Base-by-base conservation (phyloP, 495 filamentous ascomycete species). In the Aspergillus diversus region DNA sequence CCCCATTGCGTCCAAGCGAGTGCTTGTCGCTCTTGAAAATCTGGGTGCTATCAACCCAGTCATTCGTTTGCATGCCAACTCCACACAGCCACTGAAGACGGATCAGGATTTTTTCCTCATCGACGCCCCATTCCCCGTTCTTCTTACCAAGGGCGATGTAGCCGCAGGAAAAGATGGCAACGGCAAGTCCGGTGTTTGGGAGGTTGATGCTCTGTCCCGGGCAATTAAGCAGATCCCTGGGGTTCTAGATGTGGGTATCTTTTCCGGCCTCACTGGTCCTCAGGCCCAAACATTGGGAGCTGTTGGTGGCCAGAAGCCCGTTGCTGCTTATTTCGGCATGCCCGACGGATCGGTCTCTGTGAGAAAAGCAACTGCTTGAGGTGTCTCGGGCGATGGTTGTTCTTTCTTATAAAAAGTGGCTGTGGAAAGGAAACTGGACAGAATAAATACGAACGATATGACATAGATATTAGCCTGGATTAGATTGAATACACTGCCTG, bases 261-360 rank as follows among this genome's bases (percentile, higher is more conserved):
- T 99, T 81, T 85, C 84, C 50, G 93, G 93, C 1, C 51, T 84
- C 64, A 92, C 92, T 58, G 93, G 93, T 5, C 73, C 82, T 4
- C 77, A 93, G 73, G 87, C 87, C 37, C 79, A 81, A 43, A 80
- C 78, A 47, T 73, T 74, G 46, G 86, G 86, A 13, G 78, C 81
- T 55, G 77, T 80, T 49, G 90, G 92, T 35, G 95, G 92, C 3
- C 92, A 97, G 79, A 94, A 92, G 74, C 95, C 95, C 4, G 84
- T 97, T 27, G 91, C 92, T 46, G 93, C 92, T 34, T 99, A 97
- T 77, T 98, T 98, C 75, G 95, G 95, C 15, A 92, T 92, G 89
- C 85, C 89, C 57, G 87, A 94, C 73, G 92, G 92, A 13, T 80
- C 81, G 32, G 88, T 91, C 52, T 77, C 83, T 21, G 78, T 84